Base-by-base conservation (phyloP, 2,329 filamentous ascomycete genomes). In the Calonectria crousiana region DNA sequence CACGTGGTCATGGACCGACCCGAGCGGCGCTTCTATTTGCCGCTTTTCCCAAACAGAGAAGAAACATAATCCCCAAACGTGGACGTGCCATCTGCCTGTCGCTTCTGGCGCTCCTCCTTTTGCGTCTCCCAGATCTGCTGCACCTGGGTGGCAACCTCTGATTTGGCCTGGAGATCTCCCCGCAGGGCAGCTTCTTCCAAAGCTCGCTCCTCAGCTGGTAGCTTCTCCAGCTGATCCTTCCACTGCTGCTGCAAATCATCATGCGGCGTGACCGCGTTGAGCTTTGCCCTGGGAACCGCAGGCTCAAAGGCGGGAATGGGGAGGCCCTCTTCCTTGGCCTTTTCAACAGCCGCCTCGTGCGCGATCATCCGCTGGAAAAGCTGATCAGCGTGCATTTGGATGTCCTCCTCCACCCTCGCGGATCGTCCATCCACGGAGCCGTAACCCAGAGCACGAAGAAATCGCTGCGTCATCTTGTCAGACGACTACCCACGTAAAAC, bases 301-400 rank as follows among this genome's bases (percentile, higher is more conserved):
- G 91, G 88, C 60, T 91, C 87, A 80, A 94, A 92, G 26, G 87
- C 85, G 0, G 94, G 93, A 58, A 88, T 82, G 0, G 90, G 88
- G n/a, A 84, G 84, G 34, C 91, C 92, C 77, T 90, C 89, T 69
- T 89, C 87, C 84, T 92, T 92, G 44, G 93, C 94, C 80, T 92
- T 89, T 76, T 94, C 91, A n/a, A 94, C 92, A 76, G 90, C 90
- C 26, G 88, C 88, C 85, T 99, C 96, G 83, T 98, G 95, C 75
- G 92, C 90, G 47, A 98, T 85, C 93, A 98, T 95, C 79, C 94
- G 92, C 81, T 96, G 94, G 85, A 95, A 99, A 51, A 99, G 89
- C 76, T 91, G 92, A 86, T 99, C 97, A 73, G 96, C 96, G 84
- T 98, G 96, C 93, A 98, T 95, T 85, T 98, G 97, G 75, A 99